Conservation (phyloP, 257 asterid species). For the Euphrasia confusa region DNA sequence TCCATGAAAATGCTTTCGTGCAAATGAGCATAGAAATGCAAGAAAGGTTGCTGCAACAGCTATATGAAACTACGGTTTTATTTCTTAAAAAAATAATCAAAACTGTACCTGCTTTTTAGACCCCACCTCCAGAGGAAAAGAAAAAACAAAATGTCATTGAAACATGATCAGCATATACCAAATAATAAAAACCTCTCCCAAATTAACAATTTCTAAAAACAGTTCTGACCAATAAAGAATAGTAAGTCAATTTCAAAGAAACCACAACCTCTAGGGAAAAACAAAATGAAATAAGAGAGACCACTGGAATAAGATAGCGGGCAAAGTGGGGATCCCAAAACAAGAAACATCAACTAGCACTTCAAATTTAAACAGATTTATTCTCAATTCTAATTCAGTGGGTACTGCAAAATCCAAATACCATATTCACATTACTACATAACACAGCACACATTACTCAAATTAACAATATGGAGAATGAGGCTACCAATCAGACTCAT, state of each 20-base stretch:
- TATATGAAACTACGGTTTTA: background rate
- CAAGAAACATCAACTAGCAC: background rate
- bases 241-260: background rate
- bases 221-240: background rate
- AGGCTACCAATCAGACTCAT: constrained; percentile 62
- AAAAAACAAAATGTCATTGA: background rate
- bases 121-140: constrained; percentile 5
- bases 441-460: background rate
- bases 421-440: constrained; percentile 4
- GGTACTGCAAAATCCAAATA: constrained; percentile 11
- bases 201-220: background rate
- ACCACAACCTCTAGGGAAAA: constrained; percentile 4
- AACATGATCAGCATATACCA: background rate
- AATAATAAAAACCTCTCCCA: constrained; percentile 1
- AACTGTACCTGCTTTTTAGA: background rate
- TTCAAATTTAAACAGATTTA: constrained; percentile 8
- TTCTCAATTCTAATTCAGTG: constrained; percentile 12
- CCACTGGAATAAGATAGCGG: background rate
- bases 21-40: constrained; percentile 10
- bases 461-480: constrained; percentile 4
- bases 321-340: background rate
- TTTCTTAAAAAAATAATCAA: background rate
- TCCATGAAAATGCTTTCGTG: background rate
- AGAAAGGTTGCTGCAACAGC: constrained; percentile 12
- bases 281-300: background rate